phyloP scores from a whole-genome alignment of 495 filamentous ascomycete genomes.

The Bathelium albidoporum region DNA sequence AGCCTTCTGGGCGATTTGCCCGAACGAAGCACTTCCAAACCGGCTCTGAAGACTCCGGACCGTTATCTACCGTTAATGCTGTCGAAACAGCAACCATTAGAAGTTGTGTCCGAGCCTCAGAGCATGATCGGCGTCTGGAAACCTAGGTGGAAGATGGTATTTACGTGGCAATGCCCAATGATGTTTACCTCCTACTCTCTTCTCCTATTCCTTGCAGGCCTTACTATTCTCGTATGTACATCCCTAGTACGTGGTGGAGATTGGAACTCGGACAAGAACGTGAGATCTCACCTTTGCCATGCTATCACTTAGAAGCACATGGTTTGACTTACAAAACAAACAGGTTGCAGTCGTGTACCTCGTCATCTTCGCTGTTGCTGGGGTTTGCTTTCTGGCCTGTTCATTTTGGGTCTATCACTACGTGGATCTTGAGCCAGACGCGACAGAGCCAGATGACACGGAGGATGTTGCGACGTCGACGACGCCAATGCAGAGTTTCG shows the following conservation, averaged over 20 bases:
- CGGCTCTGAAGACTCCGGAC: not conserved
- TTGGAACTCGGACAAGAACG: slow-evolving; percentile 6
- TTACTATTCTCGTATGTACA: slow-evolving; percentile 26
- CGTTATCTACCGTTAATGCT: not conserved
- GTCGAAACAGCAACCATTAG: not conserved
- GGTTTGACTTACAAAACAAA: not conserved
- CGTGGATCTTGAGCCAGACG: slow-evolving; percentile 19
- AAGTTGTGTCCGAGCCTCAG: not conserved
- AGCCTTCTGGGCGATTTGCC: slow-evolving; percentile 15
- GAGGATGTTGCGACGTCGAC: no score
- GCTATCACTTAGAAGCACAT: not conserved
- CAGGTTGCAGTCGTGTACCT: slow-evolving; percentile 24
- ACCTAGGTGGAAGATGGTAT: slow-evolving; percentile 24
- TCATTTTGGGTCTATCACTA: slow-evolving; percentile 27
- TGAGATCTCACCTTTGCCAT: not conserved
- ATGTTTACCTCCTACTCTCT: slow-evolving; percentile 29
- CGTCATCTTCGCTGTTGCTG: slow-evolving; percentile 9
- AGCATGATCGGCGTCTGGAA: slow-evolving; percentile 10
- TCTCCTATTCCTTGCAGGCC: slow-evolving; percentile 20
- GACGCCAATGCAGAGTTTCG: no score
- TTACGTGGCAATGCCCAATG: slow-evolving; percentile 26
- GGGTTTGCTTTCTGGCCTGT: slow-evolving; percentile 21
- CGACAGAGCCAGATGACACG: slow-evolving; percentile 10
- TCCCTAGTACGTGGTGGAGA: slow-evolving; percentile 14
- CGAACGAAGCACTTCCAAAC: not conserved